Evolutionary conservation across 1,139 yeast species (phyloP).

Genomic region (Hemisphaericaspora subhashii): DNA sequence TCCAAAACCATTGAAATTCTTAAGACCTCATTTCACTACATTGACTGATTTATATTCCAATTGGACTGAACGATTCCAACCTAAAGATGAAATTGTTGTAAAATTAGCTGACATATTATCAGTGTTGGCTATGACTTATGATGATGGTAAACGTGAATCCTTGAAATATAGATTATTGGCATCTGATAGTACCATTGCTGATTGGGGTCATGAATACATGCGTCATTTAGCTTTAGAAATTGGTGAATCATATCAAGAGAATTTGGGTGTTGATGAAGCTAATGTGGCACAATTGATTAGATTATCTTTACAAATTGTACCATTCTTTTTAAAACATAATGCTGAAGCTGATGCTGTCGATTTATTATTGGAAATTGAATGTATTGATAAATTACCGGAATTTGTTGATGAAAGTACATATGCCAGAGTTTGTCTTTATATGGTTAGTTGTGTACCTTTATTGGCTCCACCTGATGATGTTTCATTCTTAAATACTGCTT

Average conservation of each 20-base stretch:
- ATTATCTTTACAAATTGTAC: slow-evolving; percentile 77
- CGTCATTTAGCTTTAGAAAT: slow-evolving; percentile 94
- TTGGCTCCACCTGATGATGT: slow-evolving; percentile 94
- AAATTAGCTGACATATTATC: slow-evolving; percentile 80
- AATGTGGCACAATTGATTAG: slow-evolving; percentile 50
- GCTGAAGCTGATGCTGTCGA: slow-evolving; percentile 99
- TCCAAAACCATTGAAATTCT: slow-evolving; percentile 94
- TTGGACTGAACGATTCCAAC: slow-evolving; percentile 71
- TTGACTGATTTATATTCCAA: slow-evolving; percentile 64
- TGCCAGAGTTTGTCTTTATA: slow-evolving; percentile 87
- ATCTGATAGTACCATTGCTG: slow-evolving; percentile 56
- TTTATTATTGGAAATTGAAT: slow-evolving; percentile 82
- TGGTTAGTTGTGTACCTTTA: slow-evolving; percentile 94
- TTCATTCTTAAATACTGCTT: slow-evolving; percentile 89
- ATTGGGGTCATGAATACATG: slow-evolving; percentile 98
- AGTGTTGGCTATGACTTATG: slow-evolving; percentile 93
- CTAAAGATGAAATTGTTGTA: slow-evolving; percentile 26
- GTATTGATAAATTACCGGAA: slow-evolving; percentile 76
- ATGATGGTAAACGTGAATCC: slow-evolving; percentile 78
- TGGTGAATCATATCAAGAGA: slow-evolving; percentile 78
- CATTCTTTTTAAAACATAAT: slow-evolving; percentile 88
- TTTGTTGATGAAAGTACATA: slow-evolving; percentile 85
- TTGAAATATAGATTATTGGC: slow-evolving; percentile 78
- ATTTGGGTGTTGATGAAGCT: slow-evolving; percentile 56
- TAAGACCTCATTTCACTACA: slow-evolving; percentile 80